Evolutionary conservation across 257 asterid genomes (phyloP), one percentile per base, ranked within the genome.

Genomic region (Penstemon barbatus): DNA sequence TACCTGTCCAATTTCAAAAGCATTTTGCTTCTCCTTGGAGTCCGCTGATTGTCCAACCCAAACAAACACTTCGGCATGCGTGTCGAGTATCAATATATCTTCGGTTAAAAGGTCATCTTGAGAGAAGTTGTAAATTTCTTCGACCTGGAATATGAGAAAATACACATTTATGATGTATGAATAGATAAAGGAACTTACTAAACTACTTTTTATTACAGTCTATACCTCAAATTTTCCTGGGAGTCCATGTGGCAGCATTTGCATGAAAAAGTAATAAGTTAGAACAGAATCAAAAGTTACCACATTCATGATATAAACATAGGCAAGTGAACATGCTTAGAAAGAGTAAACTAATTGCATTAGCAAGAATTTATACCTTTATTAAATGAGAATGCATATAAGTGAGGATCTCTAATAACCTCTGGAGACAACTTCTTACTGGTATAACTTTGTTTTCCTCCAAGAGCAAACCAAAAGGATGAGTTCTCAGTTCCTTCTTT

Each of bases 401-500:
- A 81, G 78, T 93, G 99, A 41, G 97, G 92, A 77, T 93, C 99
- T 79, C 97, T 83, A 71, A 76, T 64, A 68, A 75, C 75, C 75
- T 93, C 99, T 13, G 78, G 77, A 7, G 80, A 13, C 42, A 76
- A 52, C 79, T 88, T 87, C 84, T 87, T 89, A 85, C 91, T 88
- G 69, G 88, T 82, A 79, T 87, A 90, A 68, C 77, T 84, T 84
- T 88, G 95, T 79, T 93, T 90, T 52, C 97, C 99, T 73, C 99
- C 99, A 40, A 93, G 79, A 69, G 96, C 92, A 80, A 82, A 81
- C 99, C 99, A 93, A 79, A 93, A 93, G 57, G 91, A 57, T 5
- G 97, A 87, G 81, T 85, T 90, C 85, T 93, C 99, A 3, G 96
- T 93, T 80, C 99, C 99, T 84, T 93, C 99, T 87, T 93, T 93